Evolutionary conservation across 2,329 filamentous ascomycete species (phyloP).

Genomic region (Endocalyx cinctus): DNA sequence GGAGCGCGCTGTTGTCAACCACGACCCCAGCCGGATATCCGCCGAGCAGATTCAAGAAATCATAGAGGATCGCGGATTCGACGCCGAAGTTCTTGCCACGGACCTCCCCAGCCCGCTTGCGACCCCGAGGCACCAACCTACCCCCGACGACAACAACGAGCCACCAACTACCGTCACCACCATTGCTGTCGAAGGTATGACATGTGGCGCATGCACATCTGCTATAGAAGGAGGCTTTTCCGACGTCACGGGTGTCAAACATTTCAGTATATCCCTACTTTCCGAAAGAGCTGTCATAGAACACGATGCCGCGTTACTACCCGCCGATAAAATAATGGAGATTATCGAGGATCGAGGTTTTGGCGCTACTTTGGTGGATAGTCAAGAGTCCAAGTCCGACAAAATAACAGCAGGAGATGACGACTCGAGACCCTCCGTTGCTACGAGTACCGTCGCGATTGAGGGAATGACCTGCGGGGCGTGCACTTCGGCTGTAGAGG

Average conservation of each 20-base stretch:
- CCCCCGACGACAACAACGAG: conserved; percentile 32
- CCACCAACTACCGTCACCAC: conserved; percentile 60
- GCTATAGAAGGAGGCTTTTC: conserved; percentile 79
- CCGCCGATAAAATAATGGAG: conserved; percentile 50
- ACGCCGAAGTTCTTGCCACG: conserved; percentile 81
- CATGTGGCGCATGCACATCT: conserved; percentile 83
- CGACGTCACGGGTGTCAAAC: conserved; percentile 65
- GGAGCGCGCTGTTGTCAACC: conserved; percentile 90
- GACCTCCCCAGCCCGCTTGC: conserved; percentile 59
- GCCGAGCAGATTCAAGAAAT: conserved; percentile 75
- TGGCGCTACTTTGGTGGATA: conserved; percentile 73
- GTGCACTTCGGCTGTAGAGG: conserved; percentile 87
- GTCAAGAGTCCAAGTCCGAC: conserved; percentile 43
- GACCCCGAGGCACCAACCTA: conserved; percentile 32
- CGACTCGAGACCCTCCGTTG: conserved; percentile 37
- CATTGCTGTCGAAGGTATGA: conserved; percentile 81
- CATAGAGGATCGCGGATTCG: conserved; percentile 89
- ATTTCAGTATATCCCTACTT: conserved; percentile 77
- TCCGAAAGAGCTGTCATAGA: conserved; percentile 83
- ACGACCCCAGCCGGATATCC: conserved; percentile 71
- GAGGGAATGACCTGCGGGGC: conserved; percentile 98
- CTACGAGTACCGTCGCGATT: conserved; percentile 80
- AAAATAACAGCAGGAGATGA: conserved; percentile 20
- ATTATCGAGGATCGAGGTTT: conserved; percentile 72
- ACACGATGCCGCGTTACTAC: conserved; percentile 59